A percentile compares a stretch with the other conserved stretches of the same genome.
Conservation (phyloP, 352 stramenopile species). For the Thalassiosira livingstoniorum region DNA sequence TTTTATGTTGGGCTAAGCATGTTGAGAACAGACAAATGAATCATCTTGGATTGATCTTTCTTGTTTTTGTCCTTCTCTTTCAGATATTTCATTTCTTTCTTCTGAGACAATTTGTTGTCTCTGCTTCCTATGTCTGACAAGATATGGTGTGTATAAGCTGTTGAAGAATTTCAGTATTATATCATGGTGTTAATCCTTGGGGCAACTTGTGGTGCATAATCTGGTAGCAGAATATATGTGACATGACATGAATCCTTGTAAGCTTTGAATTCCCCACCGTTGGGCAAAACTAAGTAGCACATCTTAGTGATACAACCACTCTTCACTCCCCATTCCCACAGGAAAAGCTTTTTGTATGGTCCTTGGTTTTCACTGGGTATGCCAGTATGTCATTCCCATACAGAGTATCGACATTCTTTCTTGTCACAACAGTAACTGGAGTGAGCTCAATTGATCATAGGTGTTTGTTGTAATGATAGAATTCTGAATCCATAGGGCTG, state of each 20-base stretch:
- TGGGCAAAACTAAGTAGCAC: not conserved
- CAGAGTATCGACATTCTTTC: not conserved
- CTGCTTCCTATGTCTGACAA: not conserved
- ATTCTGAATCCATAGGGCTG: conserved; percentile 3
- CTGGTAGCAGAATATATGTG: not conserved
- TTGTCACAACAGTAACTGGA: not conserved
- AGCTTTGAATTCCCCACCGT: not conserved
- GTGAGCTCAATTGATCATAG: not conserved
- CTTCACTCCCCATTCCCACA: not conserved
- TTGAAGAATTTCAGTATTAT: not conserved
- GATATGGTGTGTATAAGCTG: not conserved
- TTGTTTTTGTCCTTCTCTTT: too few species aligned
- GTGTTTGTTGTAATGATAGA: not conserved
- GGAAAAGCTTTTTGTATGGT: not conserved
- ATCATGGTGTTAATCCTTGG: not conserved
- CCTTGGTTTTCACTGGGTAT: not conserved
- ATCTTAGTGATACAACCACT: not conserved
- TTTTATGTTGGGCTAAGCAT: too few species aligned
- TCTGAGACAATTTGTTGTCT: not conserved
- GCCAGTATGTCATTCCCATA: not conserved
- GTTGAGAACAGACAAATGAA: not conserved
- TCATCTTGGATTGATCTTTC: not conserved
- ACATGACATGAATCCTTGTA: not conserved
- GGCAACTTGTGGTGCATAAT: not conserved
- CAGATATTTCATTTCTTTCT: not conserved